Evolutionary conservation across 192 early-diverging fungal species (phyloP).

Genomic region (Mortierella claussenii): DNA sequence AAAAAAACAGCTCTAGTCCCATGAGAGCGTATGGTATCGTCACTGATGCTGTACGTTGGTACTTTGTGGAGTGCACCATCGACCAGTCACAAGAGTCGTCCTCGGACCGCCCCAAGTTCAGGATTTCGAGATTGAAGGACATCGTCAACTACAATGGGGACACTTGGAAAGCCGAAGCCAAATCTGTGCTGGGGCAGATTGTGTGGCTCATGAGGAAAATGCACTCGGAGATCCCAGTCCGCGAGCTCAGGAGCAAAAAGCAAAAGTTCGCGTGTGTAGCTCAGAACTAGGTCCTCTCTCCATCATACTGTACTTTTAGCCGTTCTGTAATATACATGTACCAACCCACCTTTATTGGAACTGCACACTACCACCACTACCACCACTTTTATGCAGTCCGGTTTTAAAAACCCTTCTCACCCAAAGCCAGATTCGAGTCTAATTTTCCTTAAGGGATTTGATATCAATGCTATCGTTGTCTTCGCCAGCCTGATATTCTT

Average conservation of each 20-base stretch:
- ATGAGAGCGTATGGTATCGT: slow-evolving; percentile 50
- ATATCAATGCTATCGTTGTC: no score
- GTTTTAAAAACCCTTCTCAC: no score
- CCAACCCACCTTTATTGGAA: no score
- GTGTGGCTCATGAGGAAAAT: slow-evolving; percentile 36
- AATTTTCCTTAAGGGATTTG: no score
- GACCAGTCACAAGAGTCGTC: slow-evolving; percentile 13
- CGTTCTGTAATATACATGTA: no score
- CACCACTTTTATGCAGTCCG: no score
- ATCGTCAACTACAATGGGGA: slow-evolving; percentile 16
- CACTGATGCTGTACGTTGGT: slow-evolving; percentile 30
- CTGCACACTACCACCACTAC: no score
- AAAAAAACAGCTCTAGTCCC: slow-evolving; percentile 19
- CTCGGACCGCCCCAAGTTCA: slow-evolving; percentile 13
- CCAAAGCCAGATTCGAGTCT: no score
- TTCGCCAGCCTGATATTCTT: no score
- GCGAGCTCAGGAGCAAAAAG: slow-evolving; percentile 15
- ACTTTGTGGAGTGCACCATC: slow-evolving; percentile 47
- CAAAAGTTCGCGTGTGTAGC: no score
- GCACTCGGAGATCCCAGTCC: slow-evolving; percentile 22
- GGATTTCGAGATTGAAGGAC: slow-evolving; percentile 14
- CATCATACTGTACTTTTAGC: no score
- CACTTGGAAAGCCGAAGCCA: slow-evolving; percentile 19
- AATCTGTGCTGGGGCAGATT: slow-evolving; percentile 16
- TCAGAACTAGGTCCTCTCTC: no score